Evolutionary conservation across 2,329 filamentous ascomycete species (phyloP).

Genomic region (Hypocrella siamensis): DNA sequence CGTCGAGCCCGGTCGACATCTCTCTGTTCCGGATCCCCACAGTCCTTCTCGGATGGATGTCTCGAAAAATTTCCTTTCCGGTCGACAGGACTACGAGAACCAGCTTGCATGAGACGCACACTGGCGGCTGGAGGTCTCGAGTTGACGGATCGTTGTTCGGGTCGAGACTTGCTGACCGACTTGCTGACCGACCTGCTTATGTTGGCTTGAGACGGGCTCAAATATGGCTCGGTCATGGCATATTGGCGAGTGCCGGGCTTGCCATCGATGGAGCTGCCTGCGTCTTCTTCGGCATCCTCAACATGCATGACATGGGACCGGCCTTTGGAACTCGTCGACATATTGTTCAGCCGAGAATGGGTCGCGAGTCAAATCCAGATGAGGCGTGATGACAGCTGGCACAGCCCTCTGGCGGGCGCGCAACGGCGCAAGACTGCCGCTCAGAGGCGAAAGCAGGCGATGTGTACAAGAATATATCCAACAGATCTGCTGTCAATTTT

Average conservation of each 20-base stretch:
- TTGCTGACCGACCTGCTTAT: slow-evolving; percentile 32
- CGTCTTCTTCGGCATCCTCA: slow-evolving; percentile 33
- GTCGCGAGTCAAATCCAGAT: slow-evolving; percentile 1
- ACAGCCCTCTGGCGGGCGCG: slow-evolving; percentile 2
- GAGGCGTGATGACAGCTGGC: slow-evolving; percentile 1
- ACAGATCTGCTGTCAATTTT: no score
- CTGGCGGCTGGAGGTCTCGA: slow-evolving; percentile 19
- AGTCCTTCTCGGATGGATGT: slow-evolving; percentile 9
- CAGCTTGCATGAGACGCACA: slow-evolving; percentile 25
- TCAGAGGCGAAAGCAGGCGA: no score
- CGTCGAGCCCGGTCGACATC: slow-evolving; percentile 13
- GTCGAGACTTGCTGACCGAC: slow-evolving; percentile 30
- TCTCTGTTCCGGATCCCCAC: slow-evolving; percentile 8
- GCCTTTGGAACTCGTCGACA: slow-evolving; percentile 21
- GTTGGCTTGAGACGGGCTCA: slow-evolving; percentile 31
- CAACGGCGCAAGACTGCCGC: no score
- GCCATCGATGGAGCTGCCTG: slow-evolving; percentile 24
- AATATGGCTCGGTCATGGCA: slow-evolving; percentile 28
- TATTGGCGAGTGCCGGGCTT: slow-evolving; percentile 25
- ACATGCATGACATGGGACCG: slow-evolving; percentile 24
- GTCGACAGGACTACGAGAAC: slow-evolving; percentile 23
- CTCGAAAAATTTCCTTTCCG: slow-evolving; percentile 10
- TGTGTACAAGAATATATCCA: no score
- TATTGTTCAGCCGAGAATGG: slow-evolving; percentile 12
- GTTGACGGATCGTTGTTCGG: slow-evolving; percentile 16